Percentiles rank a stretch among this genome's conserved stretches.
Evolutionary conservation across 2,329 filamentous ascomycete species (phyloP).

Genomic region (Sclerotiophoma versabilis): DNA sequence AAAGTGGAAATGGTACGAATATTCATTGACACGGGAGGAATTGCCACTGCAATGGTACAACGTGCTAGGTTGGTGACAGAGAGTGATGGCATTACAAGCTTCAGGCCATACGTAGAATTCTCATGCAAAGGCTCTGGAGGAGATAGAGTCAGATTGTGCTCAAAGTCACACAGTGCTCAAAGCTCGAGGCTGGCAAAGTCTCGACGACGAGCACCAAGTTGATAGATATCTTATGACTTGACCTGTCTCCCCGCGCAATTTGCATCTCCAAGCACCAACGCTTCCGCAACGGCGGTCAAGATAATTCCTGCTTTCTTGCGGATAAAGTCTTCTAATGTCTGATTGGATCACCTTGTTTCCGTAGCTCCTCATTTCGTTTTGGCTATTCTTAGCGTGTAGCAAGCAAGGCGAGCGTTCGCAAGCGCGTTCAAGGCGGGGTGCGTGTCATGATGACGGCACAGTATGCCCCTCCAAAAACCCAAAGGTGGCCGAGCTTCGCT

Average conservation of each 20-base stretch:
- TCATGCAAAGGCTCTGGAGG: neutral
- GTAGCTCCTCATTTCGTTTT: neutral
- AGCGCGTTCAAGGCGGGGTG: neutral
- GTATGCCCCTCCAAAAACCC: neutral
- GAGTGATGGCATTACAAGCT: neutral
- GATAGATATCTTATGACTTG: too few species aligned
- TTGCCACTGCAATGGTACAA: conserved; percentile 6
- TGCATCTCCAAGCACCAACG: neutral
- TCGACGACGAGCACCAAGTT: too few species aligned
- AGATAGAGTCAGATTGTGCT: neutral
- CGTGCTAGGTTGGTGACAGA: conserved; percentile 2
- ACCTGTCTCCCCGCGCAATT: neutral
- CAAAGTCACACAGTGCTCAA: conserved; percentile 6
- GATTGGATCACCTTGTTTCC: conserved; percentile 14
- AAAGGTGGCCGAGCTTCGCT: neutral
- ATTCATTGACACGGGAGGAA: neutral
- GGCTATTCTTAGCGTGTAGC: conserved; percentile 5
- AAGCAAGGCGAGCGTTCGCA: neutral
- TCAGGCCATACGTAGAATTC: neutral
- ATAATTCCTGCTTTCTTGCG: conserved; percentile 9
- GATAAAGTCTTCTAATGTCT: neutral
- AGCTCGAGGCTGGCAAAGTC: too few species aligned
- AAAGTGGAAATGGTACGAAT: neutral
- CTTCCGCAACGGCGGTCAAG: conserved; percentile 6
- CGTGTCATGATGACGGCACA: conserved; percentile 17